Base-by-base conservation (phyloP, 768 basidiomycete species). In the Termitomyces sp. region DNA sequence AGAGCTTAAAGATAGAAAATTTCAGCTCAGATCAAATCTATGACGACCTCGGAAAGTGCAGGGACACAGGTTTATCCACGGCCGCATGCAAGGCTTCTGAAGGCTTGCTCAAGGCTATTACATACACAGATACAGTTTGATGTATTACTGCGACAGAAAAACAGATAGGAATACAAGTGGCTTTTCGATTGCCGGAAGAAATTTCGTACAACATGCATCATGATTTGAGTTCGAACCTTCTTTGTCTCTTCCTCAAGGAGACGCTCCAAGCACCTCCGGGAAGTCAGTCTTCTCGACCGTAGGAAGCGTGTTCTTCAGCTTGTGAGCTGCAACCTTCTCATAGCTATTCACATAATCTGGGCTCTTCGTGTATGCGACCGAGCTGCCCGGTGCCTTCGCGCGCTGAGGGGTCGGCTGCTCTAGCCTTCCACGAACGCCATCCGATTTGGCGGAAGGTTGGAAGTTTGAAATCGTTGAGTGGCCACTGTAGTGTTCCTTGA, bases 361-460 rank as follows among this genome's bases (percentile, higher is more conserved):
- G 19, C 71, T 70, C 50, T 75, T 71, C 5, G 72, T 71, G 41
- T 72, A 71, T 4, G 64, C 66, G 28, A 59, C 58, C 1, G 63
- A 65, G 39, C 64, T 62, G 5, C 63, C 67, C 27, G 66, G 62
- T n/a, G 37, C 52, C 39, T 60, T 63, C 27, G 56, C 54, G 34
- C 70, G 66, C 56, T 73, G 73, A 0, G 72, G 72, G 12, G 68
- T 56, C 1, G 73, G 72, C 21, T 62, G 64, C 61, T 68, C 65
- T 30, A 57, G 54, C 7, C 64, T 62, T 23, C 58, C 67, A 9
- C 55, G 35, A 17, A 42, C 12, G 3, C 27, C 45, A 32, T 42
- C 63, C 58, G 30, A 45, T 39, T 39, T 62, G 56, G 34, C 55
- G 60, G 41, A 64, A 51, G n/a, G 67, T 40, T 66, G 66, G 48